Evolutionary conservation across 768 basidiomycete genomes (phyloP).

Genomic region (Amanita phalloides): DNA sequence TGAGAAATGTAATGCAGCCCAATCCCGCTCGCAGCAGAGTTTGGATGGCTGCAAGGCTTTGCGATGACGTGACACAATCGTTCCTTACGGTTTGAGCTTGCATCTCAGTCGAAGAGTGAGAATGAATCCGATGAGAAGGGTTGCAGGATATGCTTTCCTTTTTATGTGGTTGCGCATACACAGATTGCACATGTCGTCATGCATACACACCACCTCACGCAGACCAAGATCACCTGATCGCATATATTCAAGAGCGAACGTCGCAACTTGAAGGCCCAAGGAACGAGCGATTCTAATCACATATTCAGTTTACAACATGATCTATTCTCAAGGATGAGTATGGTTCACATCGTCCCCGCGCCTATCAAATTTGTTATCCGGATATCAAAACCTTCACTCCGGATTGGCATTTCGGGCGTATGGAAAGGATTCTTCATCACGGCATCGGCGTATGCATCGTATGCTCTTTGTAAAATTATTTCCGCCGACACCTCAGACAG

Average conservation of each 20-base stretch:
- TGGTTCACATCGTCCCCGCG: conserved; percentile 19
- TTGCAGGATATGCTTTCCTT: neutral
- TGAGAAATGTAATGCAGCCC: conserved; percentile 68
- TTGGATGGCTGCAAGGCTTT: conserved; percentile 62
- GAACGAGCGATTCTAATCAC: neutral
- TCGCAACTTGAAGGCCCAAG: neutral
- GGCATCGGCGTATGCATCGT: conserved; percentile 88
- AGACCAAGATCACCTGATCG: neutral
- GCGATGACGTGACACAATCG: conserved; percentile 36
- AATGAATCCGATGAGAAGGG: neutral
- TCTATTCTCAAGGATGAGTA: neutral
- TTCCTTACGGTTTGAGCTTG: conserved; percentile 24
- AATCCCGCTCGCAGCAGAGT: conserved; percentile 64
- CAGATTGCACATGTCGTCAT: conserved; percentile 1
- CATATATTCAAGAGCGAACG: neutral
- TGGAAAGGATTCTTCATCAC: conserved; percentile 99
- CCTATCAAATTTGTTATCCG: conserved; percentile 55
- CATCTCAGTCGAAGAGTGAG: conserved; percentile 12
- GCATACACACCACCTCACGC: neutral
- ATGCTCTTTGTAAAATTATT: conserved; percentile 69
- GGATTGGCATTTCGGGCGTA: conserved; percentile 98
- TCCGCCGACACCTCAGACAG: conserved; percentile 62
- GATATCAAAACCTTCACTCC: conserved; percentile 80
- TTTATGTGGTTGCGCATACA: neutral
- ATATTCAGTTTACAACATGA: neutral